Conservation (phyloP, 2,329 filamentous ascomycete genomes). For the Cladophialophora exuberans region DNA sequence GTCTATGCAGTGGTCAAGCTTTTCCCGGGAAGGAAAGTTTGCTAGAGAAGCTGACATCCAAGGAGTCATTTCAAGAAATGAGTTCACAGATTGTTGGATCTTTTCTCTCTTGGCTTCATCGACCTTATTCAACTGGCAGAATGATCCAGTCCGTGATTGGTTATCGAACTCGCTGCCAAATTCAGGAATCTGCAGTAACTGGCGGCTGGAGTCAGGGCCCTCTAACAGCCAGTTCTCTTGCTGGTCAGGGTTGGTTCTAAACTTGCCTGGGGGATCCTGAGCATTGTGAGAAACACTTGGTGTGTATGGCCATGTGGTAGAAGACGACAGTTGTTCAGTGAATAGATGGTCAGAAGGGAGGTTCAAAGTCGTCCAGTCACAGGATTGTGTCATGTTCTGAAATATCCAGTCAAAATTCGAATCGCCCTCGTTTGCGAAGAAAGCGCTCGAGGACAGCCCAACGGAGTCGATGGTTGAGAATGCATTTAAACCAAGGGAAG, state of each 20-base stretch:
- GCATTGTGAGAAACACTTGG: neutral
- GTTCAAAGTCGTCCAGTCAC: neutral
- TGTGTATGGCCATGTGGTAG: neutral
- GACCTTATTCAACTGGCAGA: neutral
- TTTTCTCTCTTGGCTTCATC: neutral
- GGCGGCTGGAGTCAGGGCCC: neutral
- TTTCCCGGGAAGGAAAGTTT: slow-evolving; percentile 12
- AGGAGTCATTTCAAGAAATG: neutral
- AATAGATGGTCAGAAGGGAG: neutral
- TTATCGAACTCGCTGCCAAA: neutral
- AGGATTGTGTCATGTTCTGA: neutral
- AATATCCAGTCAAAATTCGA: neutral
- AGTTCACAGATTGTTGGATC: neutral
- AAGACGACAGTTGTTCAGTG: no score
- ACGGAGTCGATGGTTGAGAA: neutral
- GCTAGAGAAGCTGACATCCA: slow-evolving; percentile 2
- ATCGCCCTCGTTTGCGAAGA: neutral
- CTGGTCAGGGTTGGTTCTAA: neutral
- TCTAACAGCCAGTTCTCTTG: neutral
- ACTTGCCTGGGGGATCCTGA: neutral
- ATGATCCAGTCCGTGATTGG: neutral
- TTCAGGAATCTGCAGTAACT: neutral
- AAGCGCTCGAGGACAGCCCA: neutral
- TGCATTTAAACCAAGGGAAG: no score
- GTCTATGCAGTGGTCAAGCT: slow-evolving; percentile 12